Percentiles rank a stretch among this genome's conserved stretches.
Conservation (phyloP, 192 early-diverging fungal genomes). For the Coemansia sp. region DNA sequence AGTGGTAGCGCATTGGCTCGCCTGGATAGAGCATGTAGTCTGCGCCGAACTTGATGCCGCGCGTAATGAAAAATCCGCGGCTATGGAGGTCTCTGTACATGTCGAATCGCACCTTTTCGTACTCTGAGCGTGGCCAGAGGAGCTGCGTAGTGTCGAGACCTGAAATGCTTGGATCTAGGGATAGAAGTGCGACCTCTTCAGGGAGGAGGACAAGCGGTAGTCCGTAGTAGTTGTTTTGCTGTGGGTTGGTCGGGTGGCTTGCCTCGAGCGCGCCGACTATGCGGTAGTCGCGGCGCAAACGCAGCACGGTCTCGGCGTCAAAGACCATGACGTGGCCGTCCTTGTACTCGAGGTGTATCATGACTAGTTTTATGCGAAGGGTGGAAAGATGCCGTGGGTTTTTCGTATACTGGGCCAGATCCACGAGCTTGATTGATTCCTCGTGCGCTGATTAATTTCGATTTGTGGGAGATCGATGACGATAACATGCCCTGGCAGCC, state of each 20-base stretch:
- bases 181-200: slow-evolving; percentile 70
- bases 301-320: slow-evolving; percentile 34
- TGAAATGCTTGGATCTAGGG: slow-evolving; percentile 16
- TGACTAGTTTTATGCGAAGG: no score
- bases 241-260: slow-evolving; percentile 65
- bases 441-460: background rate
- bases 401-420: no score
- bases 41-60: slow-evolving; percentile 84
- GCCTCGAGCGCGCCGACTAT: slow-evolving; percentile 74
- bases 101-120: slow-evolving; percentile 38
- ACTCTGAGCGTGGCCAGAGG: slow-evolving; percentile 41
- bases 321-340: slow-evolving; percentile 23
- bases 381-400: background rate
- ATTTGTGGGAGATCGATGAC: slow-evolving; percentile 5
- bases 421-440: no score
- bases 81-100: slow-evolving; percentile 70
- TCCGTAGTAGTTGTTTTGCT: slow-evolving; percentile 78
- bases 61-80: slow-evolving; percentile 67
- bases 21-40: slow-evolving; percentile 83
- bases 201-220: slow-evolving; percentile 74
- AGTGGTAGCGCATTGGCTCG: slow-evolving; percentile 73
- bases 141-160: slow-evolving; percentile 24
- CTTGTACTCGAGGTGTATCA: slow-evolving; percentile 2
- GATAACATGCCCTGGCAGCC: no score
- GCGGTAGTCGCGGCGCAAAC: slow-evolving; percentile 58